phyloP scores from a whole-genome alignment of 2,329 filamentous ascomycete genomes.

The Alternaria metachromatica region DNA sequence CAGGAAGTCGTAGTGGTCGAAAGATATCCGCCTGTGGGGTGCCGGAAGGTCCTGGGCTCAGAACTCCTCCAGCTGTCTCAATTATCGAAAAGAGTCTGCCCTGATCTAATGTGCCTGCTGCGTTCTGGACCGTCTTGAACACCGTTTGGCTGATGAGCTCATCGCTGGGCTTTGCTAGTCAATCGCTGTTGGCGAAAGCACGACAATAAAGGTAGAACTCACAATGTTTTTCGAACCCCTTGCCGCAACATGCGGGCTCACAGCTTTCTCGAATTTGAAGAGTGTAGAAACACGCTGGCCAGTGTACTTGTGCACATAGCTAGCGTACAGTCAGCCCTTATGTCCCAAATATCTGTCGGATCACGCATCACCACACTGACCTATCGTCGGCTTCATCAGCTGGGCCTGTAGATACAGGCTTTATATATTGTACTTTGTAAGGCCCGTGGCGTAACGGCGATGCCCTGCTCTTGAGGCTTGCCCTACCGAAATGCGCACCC shows the following conservation, averaged over 20 bases:
- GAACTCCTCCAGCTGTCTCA: conserved; percentile 83
- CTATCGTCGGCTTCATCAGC: conserved; percentile 72
- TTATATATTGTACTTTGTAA: conserved; percentile 68
- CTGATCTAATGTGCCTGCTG: conserved; percentile 11
- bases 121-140: conserved; percentile 21
- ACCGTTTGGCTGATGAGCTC: conserved; percentile 24
- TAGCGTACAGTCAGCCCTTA: conserved; percentile 36
- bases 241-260: conserved; percentile 81
- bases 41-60: conserved; percentile 79
- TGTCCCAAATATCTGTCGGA: not conserved
- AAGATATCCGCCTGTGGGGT: conserved; percentile 81
- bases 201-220: conserved; percentile 3
- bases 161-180: conserved; percentile 31
- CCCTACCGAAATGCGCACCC: conserved; percentile 60
- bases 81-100: conserved; percentile 61
- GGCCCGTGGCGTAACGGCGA: not conserved
- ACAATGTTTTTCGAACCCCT: conserved; percentile 33
- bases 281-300: conserved; percentile 65
- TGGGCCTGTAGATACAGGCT: conserved; percentile 81
- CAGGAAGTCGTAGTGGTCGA: conserved; percentile 73
- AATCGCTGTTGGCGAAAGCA: not conserved
- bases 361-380: conserved; percentile 50
- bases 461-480: conserved; percentile 1
- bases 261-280: conserved; percentile 74
- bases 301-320: conserved; percentile 69